A percentile compares a stretch with the other conserved stretches of the same genome.
phyloP scores from a whole-genome alignment of 164 flowering plant genomes.

The Pachysandra terminalis region DNA sequence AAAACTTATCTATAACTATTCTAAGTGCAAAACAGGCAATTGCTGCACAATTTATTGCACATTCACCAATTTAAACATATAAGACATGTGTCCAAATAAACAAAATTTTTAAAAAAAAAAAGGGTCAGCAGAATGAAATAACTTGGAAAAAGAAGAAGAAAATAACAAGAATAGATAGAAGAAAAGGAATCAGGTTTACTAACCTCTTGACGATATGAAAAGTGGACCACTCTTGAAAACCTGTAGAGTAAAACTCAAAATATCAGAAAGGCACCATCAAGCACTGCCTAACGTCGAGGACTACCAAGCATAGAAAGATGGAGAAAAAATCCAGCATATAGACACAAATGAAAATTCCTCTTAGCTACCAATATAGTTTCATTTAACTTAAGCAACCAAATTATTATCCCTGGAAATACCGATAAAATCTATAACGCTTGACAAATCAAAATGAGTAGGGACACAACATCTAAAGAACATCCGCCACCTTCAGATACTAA shows the following conservation, averaged over 20 bases:
- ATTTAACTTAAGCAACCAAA: too few species aligned
- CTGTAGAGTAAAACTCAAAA: slow-evolving; percentile 32
- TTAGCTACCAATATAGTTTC: too few species aligned
- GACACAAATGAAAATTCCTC: neutral
- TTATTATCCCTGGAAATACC: too few species aligned
- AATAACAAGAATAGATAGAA: neutral
- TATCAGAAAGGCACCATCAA: neutral
- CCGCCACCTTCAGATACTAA: neutral
- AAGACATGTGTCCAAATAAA: neutral
- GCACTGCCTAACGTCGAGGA: neutral
- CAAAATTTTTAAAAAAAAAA: too few species aligned
- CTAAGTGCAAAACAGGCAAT: too few species aligned
- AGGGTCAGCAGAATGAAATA: too few species aligned
- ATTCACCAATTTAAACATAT: too few species aligned
- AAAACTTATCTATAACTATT: too few species aligned
- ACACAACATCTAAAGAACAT: neutral
- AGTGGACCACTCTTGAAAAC: slow-evolving; percentile 98
- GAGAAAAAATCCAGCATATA: neutral
- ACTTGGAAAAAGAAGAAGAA: too few species aligned
- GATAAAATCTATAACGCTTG: neutral
- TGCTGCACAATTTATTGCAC: too few species aligned
- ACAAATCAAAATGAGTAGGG: neutral
- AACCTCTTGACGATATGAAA: slow-evolving; percentile 95
- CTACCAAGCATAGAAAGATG: neutral
- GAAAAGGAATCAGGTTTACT: slow-evolving; percentile 6